phyloP scores from a whole-genome alignment of 352 stramenopile genomes.

The Globisporangium heterothallicum region DNA sequence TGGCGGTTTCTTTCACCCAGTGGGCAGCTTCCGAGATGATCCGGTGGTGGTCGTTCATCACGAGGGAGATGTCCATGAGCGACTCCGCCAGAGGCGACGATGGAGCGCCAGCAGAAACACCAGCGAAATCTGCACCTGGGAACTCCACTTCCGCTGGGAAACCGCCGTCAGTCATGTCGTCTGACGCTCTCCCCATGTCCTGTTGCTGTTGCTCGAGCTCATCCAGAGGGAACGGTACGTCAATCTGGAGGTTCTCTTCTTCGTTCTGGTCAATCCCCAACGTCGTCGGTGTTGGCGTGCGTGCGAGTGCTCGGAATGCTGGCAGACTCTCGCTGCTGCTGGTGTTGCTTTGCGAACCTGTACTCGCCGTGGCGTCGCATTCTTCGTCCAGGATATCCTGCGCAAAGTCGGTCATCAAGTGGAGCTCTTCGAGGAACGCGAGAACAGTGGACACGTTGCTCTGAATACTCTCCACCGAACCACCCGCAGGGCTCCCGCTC shows the following conservation, averaged over 20 bases:
- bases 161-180: slow-evolving; percentile 9
- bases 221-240: slow-evolving; percentile 6
- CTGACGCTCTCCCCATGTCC: no score
- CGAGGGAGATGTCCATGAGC: slow-evolving; percentile 65
- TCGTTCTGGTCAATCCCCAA: background rate
- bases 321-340: slow-evolving; percentile 42
- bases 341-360: slow-evolving; percentile 22
- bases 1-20: slow-evolving; percentile 37
- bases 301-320: slow-evolving; percentile 19
- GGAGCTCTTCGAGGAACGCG: slow-evolving; percentile 55
- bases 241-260: background rate
- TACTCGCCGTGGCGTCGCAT: slow-evolving; percentile 10
- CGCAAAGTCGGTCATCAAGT: slow-evolving; percentile 49
- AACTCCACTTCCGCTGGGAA: background rate
- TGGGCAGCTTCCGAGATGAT: slow-evolving; percentile 48
- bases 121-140: background rate
- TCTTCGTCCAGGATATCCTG: slow-evolving; percentile 58
- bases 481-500: no score
- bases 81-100: slow-evolving; percentile 42
- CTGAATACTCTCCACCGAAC: no score
- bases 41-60: slow-evolving; percentile 69
- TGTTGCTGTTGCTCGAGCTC: slow-evolving; percentile 15
- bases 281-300: slow-evolving; percentile 24
- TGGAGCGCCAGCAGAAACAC: background rate
- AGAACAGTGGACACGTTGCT: slow-evolving; percentile 32